Percentiles rank a stretch among this genome's conserved stretches.
Evolutionary conservation across 2,329 filamentous ascomycete species (phyloP).

Genomic region (Arthroderma uncinatum): DNA sequence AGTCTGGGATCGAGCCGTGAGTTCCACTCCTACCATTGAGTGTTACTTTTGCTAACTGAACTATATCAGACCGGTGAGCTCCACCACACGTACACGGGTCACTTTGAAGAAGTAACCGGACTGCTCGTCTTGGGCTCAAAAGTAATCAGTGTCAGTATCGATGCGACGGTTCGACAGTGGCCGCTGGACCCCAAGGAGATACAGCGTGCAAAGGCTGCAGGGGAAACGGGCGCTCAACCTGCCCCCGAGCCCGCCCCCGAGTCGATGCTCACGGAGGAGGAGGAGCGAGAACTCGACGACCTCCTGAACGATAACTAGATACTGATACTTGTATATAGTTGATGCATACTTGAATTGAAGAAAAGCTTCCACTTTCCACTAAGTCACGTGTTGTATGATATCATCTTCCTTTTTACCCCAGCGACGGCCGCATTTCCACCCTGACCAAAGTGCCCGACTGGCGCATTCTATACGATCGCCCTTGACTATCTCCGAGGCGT

Average conservation of each 20-base stretch:
- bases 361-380: not conserved
- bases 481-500: not conserved
- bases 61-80: conserved; percentile 52
- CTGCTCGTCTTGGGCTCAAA: conserved; percentile 50
- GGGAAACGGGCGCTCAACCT: conserved; percentile 35
- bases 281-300: conserved; percentile 84
- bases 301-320: conserved; percentile 64
- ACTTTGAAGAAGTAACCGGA: conserved; percentile 87
- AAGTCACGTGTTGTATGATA: conserved; percentile 5
- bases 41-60: conserved; percentile 22
- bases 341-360: conserved; percentile 9
- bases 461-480: not conserved
- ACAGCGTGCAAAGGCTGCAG: conserved; percentile 43
- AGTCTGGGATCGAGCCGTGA: conserved; percentile 62
- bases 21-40: conserved; percentile 12
- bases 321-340: not conserved
- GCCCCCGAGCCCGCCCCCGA: conserved; percentile 37
- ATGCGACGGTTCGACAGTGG: conserved; percentile 81
- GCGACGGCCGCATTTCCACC: not conserved
- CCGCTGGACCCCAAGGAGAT: conserved; percentile 53
- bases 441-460: not conserved
- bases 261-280: conserved; percentile 64
- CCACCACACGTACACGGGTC: conserved; percentile 63
- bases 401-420: not conserved
- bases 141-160: conserved; percentile 75